Evolutionary conservation across 1,139 yeast species (phyloP), one percentile per base, ranked within the genome.

Genomic region (Lodderomyces jiufengensis): DNA sequence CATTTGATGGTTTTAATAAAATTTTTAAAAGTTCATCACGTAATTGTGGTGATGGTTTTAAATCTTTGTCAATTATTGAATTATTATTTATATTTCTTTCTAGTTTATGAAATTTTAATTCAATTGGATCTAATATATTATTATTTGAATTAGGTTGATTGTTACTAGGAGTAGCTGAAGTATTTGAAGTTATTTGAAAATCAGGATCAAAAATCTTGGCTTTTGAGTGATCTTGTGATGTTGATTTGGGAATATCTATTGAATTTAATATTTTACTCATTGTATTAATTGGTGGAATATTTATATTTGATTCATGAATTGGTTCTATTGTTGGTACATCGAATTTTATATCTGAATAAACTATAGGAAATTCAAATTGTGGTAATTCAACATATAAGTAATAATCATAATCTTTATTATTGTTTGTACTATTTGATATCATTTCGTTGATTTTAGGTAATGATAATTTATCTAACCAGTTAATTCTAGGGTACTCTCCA

Each of bases 41-140:
- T 27, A 83, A 69, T 49, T 81, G 84, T 2, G 96, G 84, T 13
- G 94, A 83, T 1, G 98, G 98, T 50, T 90, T 88, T 36, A 86
- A 66, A 41, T 88, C 96, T 48, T 79, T 81, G 54, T 90, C 97
- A 24, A 86, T 59, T 21, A 84, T 73, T 1, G 88, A 76, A 39
- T 82, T 77, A 48, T 85, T 82, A 51, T 84, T 86, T 34, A 85
- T 78, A 38, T 66, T 66, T 57, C 97, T 80, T 46, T 88, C 95
- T 34, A 92, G 60, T 43, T 83, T 78, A 46, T 95, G 78, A 53
- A 84, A 87, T 54, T 92, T 94, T 43, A 80, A 73, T 53, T 92
- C 98, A 13, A 92, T 81, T 1, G 96, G 96, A 49, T 88, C 95
- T 31, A 63, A 49, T 34, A 32, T 30, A 8, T 46, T 44, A 21